Evolutionary conservation across 1,284 basidiomycete species (phyloP), one percentile per base, ranked within the genome.

Genomic region (Cryptococcus deneoformans): DNA sequence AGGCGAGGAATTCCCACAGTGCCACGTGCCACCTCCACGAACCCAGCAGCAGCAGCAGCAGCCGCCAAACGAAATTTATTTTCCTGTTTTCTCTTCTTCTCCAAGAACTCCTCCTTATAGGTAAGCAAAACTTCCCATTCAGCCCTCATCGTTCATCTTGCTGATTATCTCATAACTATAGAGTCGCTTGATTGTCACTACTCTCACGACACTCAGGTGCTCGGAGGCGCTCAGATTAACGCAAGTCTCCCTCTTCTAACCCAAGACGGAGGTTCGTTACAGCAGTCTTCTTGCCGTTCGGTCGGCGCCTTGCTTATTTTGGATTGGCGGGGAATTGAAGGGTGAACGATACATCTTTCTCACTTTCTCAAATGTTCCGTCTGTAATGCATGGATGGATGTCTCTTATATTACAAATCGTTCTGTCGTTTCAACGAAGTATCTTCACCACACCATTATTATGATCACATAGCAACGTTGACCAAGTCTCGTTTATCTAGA

Each of bases 151-250:
- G 46, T 47, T 47, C 29, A 29, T 5, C 29, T 29, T 34, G 46
- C 46, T 48, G 46, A 48, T 6, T 48, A 34, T 6, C 46, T 48
- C 16, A 48, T 14, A 2, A 34, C 5, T 12, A 43, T 39, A 52
- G 52, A 53, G 52, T 53, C 52, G 52, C 52, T 53, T 53, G 52
- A 46, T 36, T 53, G 52, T 53, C 52, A 36, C 16, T 39, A 29
- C 34, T 16, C 29, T 16, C 52, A 53, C 52, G 52, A 53, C 52
- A 46, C 43, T 46, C 52, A 53, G 52, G 52, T 53, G 52, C 52
- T 53, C 52, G 52, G 52, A 53, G 37, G 52, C 20, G 52, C 52
- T 36, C 14, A 53, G 52, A 53, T 38, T 45, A 53, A 46, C 45
- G 52, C 52, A 53, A 39, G 43, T 38, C 52, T 53, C 52, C 52